These are phyloP conservation scores for Akanthomyces muscarius DNA, from an alignment of 2,329 filamentous ascomycete species.

Conservation along the genomic window DNA sequence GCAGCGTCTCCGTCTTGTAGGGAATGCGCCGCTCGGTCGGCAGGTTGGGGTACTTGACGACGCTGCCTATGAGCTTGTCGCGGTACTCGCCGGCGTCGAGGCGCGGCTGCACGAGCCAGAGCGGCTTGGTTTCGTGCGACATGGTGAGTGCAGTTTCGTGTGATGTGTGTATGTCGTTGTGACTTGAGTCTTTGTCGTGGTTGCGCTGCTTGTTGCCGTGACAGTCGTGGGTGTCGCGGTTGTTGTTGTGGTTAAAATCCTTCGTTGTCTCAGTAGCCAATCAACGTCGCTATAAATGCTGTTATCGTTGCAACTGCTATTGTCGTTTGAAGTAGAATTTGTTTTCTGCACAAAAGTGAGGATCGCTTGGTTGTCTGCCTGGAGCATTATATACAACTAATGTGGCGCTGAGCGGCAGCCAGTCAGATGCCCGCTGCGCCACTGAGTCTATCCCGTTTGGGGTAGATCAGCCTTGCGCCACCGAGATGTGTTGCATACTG, in stretches of 20 bases:
- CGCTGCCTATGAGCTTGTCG: slow-evolving; percentile 29
- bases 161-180: neutral
- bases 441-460: neutral
- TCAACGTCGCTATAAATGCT: neutral
- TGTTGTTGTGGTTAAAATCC: neutral
- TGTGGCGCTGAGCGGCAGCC: neutral
- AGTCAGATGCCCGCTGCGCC: neutral
- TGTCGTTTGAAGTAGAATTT: neutral
- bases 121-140: slow-evolving; percentile 24
- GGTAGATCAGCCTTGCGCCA: neutral
- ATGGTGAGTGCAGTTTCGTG: neutral
- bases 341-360: neutral
- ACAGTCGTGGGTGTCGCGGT: neutral
- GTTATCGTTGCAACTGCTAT: neutral
- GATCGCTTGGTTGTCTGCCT: neutral
- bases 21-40: slow-evolving; percentile 27
- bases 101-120: slow-evolving; percentile 28
- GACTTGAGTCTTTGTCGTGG: too few relatives aligned
- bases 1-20: slow-evolving; percentile 22
- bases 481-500: neutral
- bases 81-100: slow-evolving; percentile 28
- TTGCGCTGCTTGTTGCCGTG: neutral
- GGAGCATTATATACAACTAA: neutral
- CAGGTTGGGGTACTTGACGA: slow-evolving; percentile 27
- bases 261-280: neutral